phyloP scores from a whole-genome alignment of 768 basidiomycete species.

The Lactarius trivialis region DNA sequence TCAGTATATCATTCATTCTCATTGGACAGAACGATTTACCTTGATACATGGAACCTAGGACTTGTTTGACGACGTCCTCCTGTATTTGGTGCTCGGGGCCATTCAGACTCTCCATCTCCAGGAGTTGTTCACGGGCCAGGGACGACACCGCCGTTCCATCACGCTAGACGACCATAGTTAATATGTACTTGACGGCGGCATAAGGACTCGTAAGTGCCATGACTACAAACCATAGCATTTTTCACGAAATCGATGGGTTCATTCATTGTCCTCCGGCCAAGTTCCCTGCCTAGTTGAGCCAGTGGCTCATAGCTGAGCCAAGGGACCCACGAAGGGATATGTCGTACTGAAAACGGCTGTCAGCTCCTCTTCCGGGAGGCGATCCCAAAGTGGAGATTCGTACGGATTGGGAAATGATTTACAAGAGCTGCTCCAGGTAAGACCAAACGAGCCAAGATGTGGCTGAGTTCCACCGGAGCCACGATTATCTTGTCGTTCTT shows the following conservation, averaged over 20 bases:
- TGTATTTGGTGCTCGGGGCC: background rate
- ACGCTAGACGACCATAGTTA: background rate
- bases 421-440: constrained; percentile 7
- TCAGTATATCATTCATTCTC: no score
- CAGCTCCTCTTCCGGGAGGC: no score
- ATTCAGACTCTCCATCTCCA: background rate
- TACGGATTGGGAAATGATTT: constrained; percentile 15
- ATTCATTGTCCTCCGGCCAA: background rate
- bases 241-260: constrained; percentile 4
- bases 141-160: background rate
- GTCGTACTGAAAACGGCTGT: background rate
- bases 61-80: background rate
- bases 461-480: background rate
- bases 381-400: background rate
- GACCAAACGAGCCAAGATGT: background rate
- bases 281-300: background rate
- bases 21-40: background rate
- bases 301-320: constrained; percentile 6
- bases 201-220: background rate
- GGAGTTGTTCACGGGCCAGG: background rate
- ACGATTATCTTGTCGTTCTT: background rate
- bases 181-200: background rate
- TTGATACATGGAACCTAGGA: background rate
- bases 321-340: constrained; percentile 12
- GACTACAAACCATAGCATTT: background rate